Percentiles rank a stretch among this genome's conserved stretches.
Evolutionary conservation across 768 basidiomycete species (phyloP).

Genomic region (Kwoniella europaea): DNA sequence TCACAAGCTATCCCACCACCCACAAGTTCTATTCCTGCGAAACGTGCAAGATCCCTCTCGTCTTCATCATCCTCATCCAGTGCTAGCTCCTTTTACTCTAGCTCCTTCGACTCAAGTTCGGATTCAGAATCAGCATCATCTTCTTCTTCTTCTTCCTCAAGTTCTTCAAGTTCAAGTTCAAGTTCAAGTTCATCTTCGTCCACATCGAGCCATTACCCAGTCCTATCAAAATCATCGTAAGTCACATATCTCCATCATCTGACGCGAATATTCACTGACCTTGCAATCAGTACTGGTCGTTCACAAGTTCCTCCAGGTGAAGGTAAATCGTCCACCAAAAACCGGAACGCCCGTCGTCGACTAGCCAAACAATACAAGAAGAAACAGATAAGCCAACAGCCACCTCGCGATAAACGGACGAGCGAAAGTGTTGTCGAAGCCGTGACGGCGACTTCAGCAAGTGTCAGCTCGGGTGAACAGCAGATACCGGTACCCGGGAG

Average conservation of each 20-base stretch:
- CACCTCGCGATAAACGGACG: neutral
- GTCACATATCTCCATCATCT: neutral
- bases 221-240: constrained; percentile 9
- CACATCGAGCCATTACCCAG: constrained; percentile 4
- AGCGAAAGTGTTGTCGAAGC: constrained; percentile 5
- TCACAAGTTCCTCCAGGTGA: constrained; percentile 37
- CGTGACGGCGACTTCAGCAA: constrained; percentile 7
- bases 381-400: neutral
- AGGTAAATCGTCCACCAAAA: constrained; percentile 42
- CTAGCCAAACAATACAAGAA: constrained; percentile 28
- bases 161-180: constrained; percentile 3
- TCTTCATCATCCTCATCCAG: constrained; percentile 10
- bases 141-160: constrained; percentile 16
- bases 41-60: constrained; percentile 15
- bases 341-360: constrained; percentile 39
- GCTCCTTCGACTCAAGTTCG: constrained; percentile 20
- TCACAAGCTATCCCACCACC: neutral
- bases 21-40: neutral
- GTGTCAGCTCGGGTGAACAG: neutral
- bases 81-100: constrained; percentile 13
- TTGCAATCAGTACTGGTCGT: no score
- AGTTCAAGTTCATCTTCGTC: constrained; percentile 13
- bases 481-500: constrained; percentile 25
- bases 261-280: no score
- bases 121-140: constrained; percentile 16